Percentiles rank a stretch among this genome's conserved stretches.
Conservation (phyloP, 2,329 filamentous ascomycete species). For the Xylariaceae sp. region DNA sequence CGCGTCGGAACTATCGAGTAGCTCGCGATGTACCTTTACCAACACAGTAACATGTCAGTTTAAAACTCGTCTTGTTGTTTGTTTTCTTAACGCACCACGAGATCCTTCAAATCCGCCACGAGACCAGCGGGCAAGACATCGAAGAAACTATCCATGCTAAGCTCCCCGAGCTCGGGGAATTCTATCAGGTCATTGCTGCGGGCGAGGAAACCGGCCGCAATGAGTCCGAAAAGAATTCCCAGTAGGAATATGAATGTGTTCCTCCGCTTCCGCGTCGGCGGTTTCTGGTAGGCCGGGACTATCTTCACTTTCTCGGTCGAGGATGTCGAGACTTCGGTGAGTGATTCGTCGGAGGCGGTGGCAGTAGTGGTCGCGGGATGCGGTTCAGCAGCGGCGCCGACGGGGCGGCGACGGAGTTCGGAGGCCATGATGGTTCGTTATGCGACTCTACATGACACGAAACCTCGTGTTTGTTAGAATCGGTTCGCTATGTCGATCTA, state of each 20-base stretch:
- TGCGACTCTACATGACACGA: conserved; percentile 26
- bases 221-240: conserved; percentile 82
- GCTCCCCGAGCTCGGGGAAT: conserved; percentile 62
- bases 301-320: conserved; percentile 38
- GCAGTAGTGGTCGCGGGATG: conserved; percentile 26
- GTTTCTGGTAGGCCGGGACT: conserved; percentile 39
- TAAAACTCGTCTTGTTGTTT: neutral
- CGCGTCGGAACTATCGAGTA: conserved; percentile 81
- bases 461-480: neutral
- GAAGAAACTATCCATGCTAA: conserved; percentile 78
- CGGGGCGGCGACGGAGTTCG: conserved; percentile 30
- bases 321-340: conserved; percentile 29
- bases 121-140: conserved; percentile 85
- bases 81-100: conserved; percentile 57
- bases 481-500: neutral
- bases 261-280: conserved; percentile 60
- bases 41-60: conserved; percentile 18
- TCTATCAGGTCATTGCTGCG: conserved; percentile 85
- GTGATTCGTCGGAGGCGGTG: conserved; percentile 28
- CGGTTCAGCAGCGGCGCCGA: conserved; percentile 25
- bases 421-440: conserved; percentile 26
- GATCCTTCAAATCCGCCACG: conserved; percentile 76
- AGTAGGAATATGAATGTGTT: conserved; percentile 80
- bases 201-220: conserved; percentile 86
- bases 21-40: conserved; percentile 77